Evolutionary conservation across 2,329 filamentous ascomycete genomes (phyloP), one percentile per base, ranked within the genome.

Genomic region (Sporothrix pallida): DNA sequence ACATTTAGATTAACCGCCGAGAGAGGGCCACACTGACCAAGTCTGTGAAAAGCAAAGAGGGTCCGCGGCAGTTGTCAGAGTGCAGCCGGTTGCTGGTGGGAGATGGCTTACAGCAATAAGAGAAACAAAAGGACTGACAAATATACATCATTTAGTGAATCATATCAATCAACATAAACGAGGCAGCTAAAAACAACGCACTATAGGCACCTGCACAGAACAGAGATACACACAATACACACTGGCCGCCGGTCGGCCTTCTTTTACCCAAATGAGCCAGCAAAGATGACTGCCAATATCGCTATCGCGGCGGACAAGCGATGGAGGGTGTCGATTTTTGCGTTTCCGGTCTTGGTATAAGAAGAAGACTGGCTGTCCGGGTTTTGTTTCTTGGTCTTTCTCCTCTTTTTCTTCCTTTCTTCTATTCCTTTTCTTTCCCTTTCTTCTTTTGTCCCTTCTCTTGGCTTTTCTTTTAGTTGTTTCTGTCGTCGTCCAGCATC

Each of bases 1-100:
- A 23, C 42, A 62, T 50, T 50, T 70, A 73, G 12, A 73, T 73
- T 73, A 73, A 63, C 72, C 54, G 72, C 72, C 72, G 65, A 73
- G 12, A 67, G 44, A 26, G 62, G 62, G 42, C 62, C 20, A 48
- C 62, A 20, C 17, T 20, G 42, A 17, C 62, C 62, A 44, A 63
- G 60, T 20, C 26, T 37, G 26, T 62, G 2, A 3, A 20, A 23
- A 52, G 13, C 58, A 48, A 7, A 48, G 62, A 26, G 42, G 13
- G 62, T 31, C 50, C 31, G 44, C 72, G 72, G 72, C 72, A 73
- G 72, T 73, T 73, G 72, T 46, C 9, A 42, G 12, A n/a, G 17
- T 63, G 23, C 26, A 50, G 46, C 44, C 65, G 72, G 72, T 63
- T 70, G 54, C 54, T 54, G 50, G 20, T 20, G 17, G n/a, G 52